phyloP scores from a whole-genome alignment of 352 stramenopile genomes.

The Blastocystis sp. region DNA sequence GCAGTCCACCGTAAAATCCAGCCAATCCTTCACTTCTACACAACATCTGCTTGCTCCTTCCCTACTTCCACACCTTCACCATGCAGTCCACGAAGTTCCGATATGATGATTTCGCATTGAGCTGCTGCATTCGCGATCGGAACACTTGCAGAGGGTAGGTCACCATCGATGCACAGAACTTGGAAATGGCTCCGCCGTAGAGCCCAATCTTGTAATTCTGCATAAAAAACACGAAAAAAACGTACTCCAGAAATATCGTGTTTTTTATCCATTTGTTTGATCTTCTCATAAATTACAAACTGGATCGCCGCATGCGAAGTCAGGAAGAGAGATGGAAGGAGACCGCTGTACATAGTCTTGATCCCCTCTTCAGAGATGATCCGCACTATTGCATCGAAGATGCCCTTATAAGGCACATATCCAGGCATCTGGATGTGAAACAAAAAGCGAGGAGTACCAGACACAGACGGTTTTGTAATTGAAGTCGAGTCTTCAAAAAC shows the following conservation, averaged over 20 bases:
- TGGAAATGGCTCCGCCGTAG: constrained; percentile 29
- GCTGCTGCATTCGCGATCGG: constrained; percentile 45
- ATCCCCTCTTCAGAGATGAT: constrained; percentile 48
- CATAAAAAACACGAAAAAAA: background rate
- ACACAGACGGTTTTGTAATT: constrained; percentile 40
- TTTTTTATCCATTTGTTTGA: constrained; percentile 33
- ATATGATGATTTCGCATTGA: constrained; percentile 55
- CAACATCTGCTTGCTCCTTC: background rate
- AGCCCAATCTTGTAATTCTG: constrained; percentile 55
- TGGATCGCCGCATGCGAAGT: constrained; percentile 57
- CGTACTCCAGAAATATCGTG: background rate
- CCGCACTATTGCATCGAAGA: background rate
- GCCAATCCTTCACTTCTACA: constrained; percentile 39
- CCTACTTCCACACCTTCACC: constrained; percentile 52
- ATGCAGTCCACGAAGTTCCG: constrained; percentile 12
- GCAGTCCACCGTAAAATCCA: constrained; percentile 41
- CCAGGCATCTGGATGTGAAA: constrained; percentile 21
- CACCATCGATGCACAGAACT: constrained; percentile 55
- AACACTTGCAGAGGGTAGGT: constrained; percentile 58
- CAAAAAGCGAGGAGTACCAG: background rate
- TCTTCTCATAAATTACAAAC: constrained; percentile 58
- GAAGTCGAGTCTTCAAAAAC: constrained; percentile 56
- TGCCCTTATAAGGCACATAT: constrained; percentile 46
- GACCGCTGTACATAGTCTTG: constrained; percentile 46
- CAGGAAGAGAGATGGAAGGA: constrained; percentile 36